Evolutionary conservation across 225 moss, liverwort and hornwort species (phyloP).

Genomic region (Physcomitrium patens): DNA sequence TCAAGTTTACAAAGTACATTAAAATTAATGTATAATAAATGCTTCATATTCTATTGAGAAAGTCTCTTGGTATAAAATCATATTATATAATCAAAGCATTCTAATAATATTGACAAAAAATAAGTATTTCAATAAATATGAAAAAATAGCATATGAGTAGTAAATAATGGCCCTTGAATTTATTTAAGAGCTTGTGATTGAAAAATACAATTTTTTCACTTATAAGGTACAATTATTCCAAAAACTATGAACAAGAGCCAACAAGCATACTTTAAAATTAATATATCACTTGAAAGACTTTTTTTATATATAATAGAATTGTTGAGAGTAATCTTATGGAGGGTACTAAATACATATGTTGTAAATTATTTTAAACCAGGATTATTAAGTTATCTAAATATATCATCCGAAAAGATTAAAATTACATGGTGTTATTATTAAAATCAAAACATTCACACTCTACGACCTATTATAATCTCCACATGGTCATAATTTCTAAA

Average conservation of each 20-base stretch:
- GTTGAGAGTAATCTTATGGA: conserved; percentile 75
- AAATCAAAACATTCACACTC: neutral
- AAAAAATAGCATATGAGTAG: neutral
- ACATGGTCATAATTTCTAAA: neutral
- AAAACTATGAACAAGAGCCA: neutral
- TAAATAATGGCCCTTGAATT: neutral
- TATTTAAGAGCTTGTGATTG: neutral
- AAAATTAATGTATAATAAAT: neutral
- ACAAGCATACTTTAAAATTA: conserved; percentile 54
- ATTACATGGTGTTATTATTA: neutral
- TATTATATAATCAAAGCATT: neutral
- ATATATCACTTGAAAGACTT: conserved; percentile 77
- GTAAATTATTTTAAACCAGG: conserved; percentile 56
- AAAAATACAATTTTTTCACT: neutral
- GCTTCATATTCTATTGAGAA: neutral
- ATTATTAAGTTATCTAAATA: conserved; percentile 43
- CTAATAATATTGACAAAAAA: neutral
- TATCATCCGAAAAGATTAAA: neutral
- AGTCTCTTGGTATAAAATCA: neutral
- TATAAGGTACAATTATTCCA: neutral
- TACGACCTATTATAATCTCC: neutral
- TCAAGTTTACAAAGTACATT: conserved; percentile 1
- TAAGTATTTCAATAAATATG: neutral
- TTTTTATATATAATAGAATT: conserved; percentile 74
- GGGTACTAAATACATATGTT: conserved; percentile 76